These are phyloP conservation scores for Phytophthora citrophthora DNA, from an alignment of 352 stramenopile genomes.

Conservation along the genomic window DNA sequence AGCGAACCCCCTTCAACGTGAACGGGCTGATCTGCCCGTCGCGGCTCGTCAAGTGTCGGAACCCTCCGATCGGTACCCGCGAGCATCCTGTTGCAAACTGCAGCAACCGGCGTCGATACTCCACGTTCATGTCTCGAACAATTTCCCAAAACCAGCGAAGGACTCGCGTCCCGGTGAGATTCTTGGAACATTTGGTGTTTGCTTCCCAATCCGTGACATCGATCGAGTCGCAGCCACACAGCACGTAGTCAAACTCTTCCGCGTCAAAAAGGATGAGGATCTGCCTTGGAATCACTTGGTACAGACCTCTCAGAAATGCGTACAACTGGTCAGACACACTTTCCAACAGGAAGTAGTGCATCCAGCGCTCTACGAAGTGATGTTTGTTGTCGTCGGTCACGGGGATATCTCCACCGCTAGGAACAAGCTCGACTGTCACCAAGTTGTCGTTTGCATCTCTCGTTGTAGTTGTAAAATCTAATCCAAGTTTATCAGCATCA, in stretches of 20 bases:
- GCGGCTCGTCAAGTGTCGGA: constrained; percentile 58
- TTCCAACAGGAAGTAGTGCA: constrained; percentile 92
- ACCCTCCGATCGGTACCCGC: constrained; percentile 62
- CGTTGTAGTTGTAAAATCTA: constrained; percentile 49
- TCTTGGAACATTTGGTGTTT: constrained; percentile 68
- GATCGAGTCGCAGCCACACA: constrained; percentile 94
- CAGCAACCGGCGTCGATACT: constrained; percentile 60
- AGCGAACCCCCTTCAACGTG: constrained; percentile 57
- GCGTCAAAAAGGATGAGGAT: constrained; percentile 95
- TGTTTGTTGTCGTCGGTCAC: constrained; percentile 93
- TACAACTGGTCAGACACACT: constrained; percentile 81
- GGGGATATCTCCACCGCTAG: constrained; percentile 48
- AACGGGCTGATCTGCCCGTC: constrained; percentile 67
- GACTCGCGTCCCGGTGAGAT: constrained; percentile 33
- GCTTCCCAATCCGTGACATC: constrained; percentile 95
- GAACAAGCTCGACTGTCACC: constrained; percentile 48
- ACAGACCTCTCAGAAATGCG: constrained; percentile 92
- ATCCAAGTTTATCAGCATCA: constrained; percentile 40
- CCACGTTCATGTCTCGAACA: constrained; percentile 76
- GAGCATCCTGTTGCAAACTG: constrained; percentile 77
- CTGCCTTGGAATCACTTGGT: constrained; percentile 92
- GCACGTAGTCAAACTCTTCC: constrained; percentile 94
- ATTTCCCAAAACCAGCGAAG: constrained; percentile 71
- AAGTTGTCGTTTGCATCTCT: constrained; percentile 17
- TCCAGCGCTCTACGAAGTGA: constrained; percentile 84